These are phyloP conservation scores for Colletotrichum orchidophilum DNA, from an alignment of 2,329 filamentous ascomycete species.

Conservation along the genomic window DNA sequence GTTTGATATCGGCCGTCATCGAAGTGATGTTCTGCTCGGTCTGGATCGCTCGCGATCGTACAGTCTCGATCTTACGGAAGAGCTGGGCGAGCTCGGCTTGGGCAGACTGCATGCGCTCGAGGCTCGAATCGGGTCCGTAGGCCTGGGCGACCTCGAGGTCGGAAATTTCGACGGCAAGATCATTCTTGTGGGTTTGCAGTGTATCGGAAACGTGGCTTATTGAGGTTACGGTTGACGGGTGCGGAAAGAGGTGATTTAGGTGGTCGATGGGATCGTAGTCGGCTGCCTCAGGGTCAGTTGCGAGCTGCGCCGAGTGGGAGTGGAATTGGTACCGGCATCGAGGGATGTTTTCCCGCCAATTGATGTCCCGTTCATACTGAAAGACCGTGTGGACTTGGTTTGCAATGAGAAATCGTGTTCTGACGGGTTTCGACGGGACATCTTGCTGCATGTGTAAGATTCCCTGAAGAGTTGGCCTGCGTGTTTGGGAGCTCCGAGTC, in stretches of 20 bases:
- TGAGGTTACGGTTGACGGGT: constrained; percentile 84
- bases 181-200: constrained; percentile 81
- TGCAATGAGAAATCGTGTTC: background rate
- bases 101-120: constrained; percentile 90
- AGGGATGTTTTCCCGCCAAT: constrained; percentile 49
- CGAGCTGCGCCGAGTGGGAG: constrained; percentile 21
- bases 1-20: constrained; percentile 99
- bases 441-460: constrained; percentile 19
- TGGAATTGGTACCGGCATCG: constrained; percentile 52
- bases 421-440: background rate
- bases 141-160: constrained; percentile 80
- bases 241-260: constrained; percentile 92
- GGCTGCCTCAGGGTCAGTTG: constrained; percentile 48
- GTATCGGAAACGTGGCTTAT: constrained; percentile 78
- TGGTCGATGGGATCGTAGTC: constrained; percentile 95
- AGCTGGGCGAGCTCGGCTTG: constrained; percentile 89
- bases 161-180: constrained; percentile 81
- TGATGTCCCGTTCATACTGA: constrained; percentile 51
- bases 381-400: background rate
- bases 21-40: constrained; percentile 96
- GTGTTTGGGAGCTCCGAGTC: constrained; percentile 21
- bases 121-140: constrained; percentile 84
- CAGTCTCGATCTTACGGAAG: constrained; percentile 94
- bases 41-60: constrained; percentile 86
- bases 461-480: constrained; percentile 2